Evolutionary conservation across 2,329 filamentous ascomycete genomes (phyloP).

Genomic region (Monilinia fructicola): DNA sequence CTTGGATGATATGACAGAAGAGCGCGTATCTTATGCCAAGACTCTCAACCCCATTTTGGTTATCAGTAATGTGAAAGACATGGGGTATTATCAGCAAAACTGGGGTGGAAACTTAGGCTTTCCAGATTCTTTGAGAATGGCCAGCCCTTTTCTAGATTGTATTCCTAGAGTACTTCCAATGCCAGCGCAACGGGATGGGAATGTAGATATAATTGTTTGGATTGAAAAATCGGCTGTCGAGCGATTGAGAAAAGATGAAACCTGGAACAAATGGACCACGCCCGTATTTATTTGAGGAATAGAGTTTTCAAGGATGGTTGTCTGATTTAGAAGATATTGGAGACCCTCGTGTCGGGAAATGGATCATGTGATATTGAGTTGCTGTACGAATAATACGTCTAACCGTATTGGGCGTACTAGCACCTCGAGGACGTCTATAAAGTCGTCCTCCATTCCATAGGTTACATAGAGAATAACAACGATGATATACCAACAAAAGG

Average conservation of each 20-base stretch:
- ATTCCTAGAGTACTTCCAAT: slow-evolving; percentile 10
- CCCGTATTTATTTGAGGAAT: not conserved
- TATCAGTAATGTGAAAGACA: slow-evolving; percentile 19
- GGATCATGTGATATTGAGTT: no score
- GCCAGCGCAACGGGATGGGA: slow-evolving; percentile 3
- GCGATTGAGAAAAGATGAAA: slow-evolving; percentile 13
- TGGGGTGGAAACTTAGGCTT: slow-evolving; percentile 12
- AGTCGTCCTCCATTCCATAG: no score
- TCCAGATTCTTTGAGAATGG: slow-evolving; percentile 2
- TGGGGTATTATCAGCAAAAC: slow-evolving; percentile 4
- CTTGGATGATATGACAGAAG: slow-evolving; percentile 12
- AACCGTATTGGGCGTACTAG: no score
- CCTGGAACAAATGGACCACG: slow-evolving; percentile 13
- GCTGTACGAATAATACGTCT: no score
- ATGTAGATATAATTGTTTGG: slow-evolving; percentile 11
- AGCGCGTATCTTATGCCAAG: slow-evolving; percentile 13
- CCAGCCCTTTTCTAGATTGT: slow-evolving; percentile 4
- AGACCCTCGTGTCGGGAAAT: no score
- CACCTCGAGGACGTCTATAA: no score
- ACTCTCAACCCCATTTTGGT: slow-evolving; percentile 11
- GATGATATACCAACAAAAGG: no score
- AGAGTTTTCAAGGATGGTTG: not conserved
- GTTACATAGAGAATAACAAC: no score
- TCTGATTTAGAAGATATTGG: fast-evolving
- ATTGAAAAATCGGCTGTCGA: slow-evolving; percentile 5